Evolutionary conservation across 2,329 filamentous ascomycete species (phyloP), one percentile per base, ranked within the genome.

Genomic region (Gnomoniopsis smithogilvyi): DNA sequence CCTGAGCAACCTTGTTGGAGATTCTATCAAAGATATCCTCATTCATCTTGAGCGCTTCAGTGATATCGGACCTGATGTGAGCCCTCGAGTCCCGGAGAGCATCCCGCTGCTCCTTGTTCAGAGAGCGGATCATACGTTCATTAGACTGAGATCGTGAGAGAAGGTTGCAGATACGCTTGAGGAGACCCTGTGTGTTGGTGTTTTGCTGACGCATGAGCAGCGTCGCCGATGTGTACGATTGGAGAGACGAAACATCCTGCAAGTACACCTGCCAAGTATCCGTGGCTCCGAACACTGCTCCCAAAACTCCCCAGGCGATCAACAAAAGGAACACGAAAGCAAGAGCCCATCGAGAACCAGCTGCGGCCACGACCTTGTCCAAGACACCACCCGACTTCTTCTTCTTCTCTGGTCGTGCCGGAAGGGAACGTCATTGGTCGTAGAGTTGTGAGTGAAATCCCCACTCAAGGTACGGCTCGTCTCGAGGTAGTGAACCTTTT

Each of bases 161-260:
- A 49, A 75, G 64, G 51, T 65, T 64, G 17, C 71, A 70, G 26
- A 73, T 67, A 0, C 66, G 67, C 2, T 67, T 64, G 53, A 72
- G 63, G 7, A 70, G 63, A 11, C 63, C 57, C 6, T 67, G 65
- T n/a, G 69, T 68, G 12, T 66, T 66, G 59, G 71, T 75, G 36
- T 69, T 67, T 59, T 74, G 72, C 64, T 76, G 73, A 1, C 73
- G 68, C 65, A 75, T 71, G 43, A 75, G 72, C 17, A 76, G 67
- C 8, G 71, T 73, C 26, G 72, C 72, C 11, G 70, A 73, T 43
- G 73, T 64, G 58, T 75, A 74, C 53, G 71, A 68, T 54, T 73
- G 67, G 54, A 75, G 73, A 15, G 73, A 72, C 52, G 68, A 70
- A 12, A 68, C 64, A 51, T 75, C 71, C 33, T 72, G 70, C 21